A percentile compares a stretch with the other conserved stretches of the same genome.
Evolutionary conservation across 2,329 filamentous ascomycete genomes (phyloP).

Genomic region (Xylariaceae sp.): DNA sequence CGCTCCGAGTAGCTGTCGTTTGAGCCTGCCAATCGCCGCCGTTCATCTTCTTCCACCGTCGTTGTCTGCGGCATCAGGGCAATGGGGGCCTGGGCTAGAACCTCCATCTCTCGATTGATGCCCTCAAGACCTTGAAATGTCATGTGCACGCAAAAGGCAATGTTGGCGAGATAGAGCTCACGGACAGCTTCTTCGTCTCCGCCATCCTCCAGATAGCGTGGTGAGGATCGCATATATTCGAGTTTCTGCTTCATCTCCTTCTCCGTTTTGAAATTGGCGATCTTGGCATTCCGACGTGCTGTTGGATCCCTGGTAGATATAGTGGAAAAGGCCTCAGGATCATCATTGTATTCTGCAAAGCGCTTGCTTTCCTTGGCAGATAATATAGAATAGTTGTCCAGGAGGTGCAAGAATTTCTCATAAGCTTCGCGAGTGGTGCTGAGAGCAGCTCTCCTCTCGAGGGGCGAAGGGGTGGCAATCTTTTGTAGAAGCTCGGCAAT

Average conservation of each 20-base stretch:
- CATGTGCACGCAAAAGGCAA: slow-evolving; percentile 70
- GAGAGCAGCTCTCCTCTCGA: slow-evolving; percentile 60
- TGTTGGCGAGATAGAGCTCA: slow-evolving; percentile 70
- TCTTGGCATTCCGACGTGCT: slow-evolving; percentile 75
- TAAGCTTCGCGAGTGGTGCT: slow-evolving; percentile 64
- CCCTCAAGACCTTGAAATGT: slow-evolving; percentile 85
- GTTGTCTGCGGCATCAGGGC: slow-evolving; percentile 39
- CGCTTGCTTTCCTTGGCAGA: slow-evolving; percentile 60
- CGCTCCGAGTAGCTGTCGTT: slow-evolving; percentile 63
- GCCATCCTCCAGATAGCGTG: slow-evolving; percentile 44
- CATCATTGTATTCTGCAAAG: slow-evolving; percentile 68
- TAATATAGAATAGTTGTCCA: slow-evolving; percentile 77
- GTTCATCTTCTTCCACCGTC: slow-evolving; percentile 42
- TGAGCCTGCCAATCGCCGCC: slow-evolving; percentile 31
- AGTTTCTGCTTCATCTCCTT: slow-evolving; percentile 80
- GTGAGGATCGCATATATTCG: slow-evolving; percentile 48
- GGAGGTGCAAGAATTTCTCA: slow-evolving; percentile 70
- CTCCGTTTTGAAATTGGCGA: slow-evolving; percentile 78
- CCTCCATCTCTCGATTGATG: slow-evolving; percentile 76
- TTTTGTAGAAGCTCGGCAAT: slow-evolving; percentile 76
- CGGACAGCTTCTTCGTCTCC: slow-evolving; percentile 84
- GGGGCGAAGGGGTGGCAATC: slow-evolving; percentile 47
- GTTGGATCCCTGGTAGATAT: slow-evolving; percentile 59
- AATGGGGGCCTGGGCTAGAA: slow-evolving; percentile 70
- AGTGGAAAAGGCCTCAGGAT: slow-evolving; percentile 68